phyloP scores from a whole-genome alignment of 2,329 filamentous ascomycete species.

The Pseudocercospora pini-densiflorae region DNA sequence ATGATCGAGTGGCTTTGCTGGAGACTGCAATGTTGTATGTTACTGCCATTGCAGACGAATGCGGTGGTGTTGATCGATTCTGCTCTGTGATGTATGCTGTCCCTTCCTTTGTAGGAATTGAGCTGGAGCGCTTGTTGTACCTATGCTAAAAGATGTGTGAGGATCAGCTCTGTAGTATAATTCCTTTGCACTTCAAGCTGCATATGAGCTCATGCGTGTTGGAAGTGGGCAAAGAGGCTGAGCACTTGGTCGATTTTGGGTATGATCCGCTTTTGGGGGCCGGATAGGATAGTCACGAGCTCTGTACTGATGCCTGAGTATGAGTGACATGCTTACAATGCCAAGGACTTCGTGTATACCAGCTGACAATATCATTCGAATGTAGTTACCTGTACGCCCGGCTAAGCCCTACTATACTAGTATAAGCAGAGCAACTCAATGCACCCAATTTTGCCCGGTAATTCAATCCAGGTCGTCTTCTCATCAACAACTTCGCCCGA shows the following conservation, averaged over 20 bases:
- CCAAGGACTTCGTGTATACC: neutral
- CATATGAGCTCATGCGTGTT: neutral
- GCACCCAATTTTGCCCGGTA: neutral
- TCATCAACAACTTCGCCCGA: neutral
- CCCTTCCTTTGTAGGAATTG: too few species aligned
- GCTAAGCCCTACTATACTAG: conserved; percentile 10
- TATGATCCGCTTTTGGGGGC: neutral
- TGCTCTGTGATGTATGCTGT: neutral
- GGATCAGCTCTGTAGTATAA: neutral
- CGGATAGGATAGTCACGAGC: neutral
- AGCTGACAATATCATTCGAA: neutral
- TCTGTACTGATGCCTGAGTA: neutral
- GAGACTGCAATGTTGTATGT: neutral
- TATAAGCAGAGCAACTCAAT: conserved; percentile 5
- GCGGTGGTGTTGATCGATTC: neutral
- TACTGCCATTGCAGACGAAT: neutral
- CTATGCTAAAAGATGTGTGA: neutral
- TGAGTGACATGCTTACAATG: neutral
- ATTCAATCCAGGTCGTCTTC: neutral
- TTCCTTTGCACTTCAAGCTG: neutral
- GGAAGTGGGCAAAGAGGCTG: neutral
- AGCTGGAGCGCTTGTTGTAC: too few species aligned
- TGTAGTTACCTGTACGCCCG: conserved; percentile 1
- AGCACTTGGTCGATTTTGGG: neutral
- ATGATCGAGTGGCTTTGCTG: neutral